These are phyloP conservation scores for Chalciporus chontae DNA, from an alignment of 768 basidiomycete genomes.

Conservation along the genomic window DNA sequence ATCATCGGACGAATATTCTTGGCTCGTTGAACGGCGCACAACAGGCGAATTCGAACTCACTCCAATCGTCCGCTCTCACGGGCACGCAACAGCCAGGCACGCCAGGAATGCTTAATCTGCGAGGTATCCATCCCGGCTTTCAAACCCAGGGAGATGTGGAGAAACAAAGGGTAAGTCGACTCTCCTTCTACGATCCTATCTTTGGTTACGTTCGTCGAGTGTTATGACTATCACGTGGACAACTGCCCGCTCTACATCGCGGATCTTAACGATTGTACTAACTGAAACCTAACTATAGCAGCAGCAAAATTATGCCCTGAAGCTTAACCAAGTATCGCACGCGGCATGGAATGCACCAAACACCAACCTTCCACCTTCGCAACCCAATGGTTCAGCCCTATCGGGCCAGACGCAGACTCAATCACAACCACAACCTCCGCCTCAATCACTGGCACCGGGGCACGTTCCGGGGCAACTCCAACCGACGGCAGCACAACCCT, in stretches of 20 bases:
- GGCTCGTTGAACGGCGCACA: constrained; percentile 41
- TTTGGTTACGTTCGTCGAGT: neutral
- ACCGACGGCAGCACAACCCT: constrained; percentile 21
- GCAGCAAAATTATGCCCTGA: constrained; percentile 58
- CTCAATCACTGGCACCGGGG: constrained; percentile 21
- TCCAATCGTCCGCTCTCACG: constrained; percentile 31
- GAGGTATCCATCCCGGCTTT: constrained; percentile 40
- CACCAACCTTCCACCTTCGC: constrained; percentile 38
- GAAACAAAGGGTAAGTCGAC: constrained; percentile 58
- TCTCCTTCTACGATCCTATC: neutral
- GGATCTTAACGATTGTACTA: neutral
- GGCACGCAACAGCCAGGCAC: constrained; percentile 49
- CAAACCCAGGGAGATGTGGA: constrained; percentile 62
- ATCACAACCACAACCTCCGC: constrained; percentile 22
- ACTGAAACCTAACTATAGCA: constrained; percentile 5
- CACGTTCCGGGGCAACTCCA: constrained; percentile 21
- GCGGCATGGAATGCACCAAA: constrained; percentile 65
- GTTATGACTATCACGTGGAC: neutral
- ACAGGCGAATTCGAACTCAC: constrained; percentile 17
- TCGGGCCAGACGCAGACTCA: constrained; percentile 21
- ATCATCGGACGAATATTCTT: constrained; percentile 55
- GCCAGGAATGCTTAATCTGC: constrained; percentile 66
- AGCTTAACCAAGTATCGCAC: constrained; percentile 59
- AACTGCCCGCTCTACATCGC: neutral
- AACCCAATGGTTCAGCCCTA: constrained; percentile 27